phyloP scores from a whole-genome alignment of 306 rosid species.

The Canavalia ensiformis region DNA sequence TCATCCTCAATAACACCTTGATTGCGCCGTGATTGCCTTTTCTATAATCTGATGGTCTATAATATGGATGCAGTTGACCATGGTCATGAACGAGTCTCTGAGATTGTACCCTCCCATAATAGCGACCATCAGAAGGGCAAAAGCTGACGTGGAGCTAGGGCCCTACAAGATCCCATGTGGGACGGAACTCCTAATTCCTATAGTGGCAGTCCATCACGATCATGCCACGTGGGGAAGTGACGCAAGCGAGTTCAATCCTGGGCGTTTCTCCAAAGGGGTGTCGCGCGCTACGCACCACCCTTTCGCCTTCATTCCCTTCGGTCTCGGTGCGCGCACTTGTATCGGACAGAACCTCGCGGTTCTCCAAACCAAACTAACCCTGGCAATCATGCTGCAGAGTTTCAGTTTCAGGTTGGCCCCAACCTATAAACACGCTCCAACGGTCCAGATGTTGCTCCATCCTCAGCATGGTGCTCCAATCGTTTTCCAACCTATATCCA shows the following conservation, averaged over 20 bases:
- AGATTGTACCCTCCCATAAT: constrained; percentile 88
- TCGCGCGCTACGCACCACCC: constrained; percentile 82
- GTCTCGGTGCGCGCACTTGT: constrained; percentile 84
- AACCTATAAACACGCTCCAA: constrained; percentile 89
- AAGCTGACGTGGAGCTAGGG: constrained; percentile 77
- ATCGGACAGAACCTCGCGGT: constrained; percentile 93
- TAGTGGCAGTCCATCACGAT: constrained; percentile 95
- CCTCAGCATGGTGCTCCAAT: constrained; percentile 97
- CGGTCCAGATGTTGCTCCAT: constrained; percentile 92
- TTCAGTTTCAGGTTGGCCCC: constrained; percentile 88
- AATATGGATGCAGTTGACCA: constrained; percentile 67
- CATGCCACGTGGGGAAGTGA: constrained; percentile 82
- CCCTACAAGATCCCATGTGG: constrained; percentile 79
- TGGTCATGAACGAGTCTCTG: constrained; percentile 88
- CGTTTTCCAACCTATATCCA: constrained; percentile 53
- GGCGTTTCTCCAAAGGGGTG: constrained; percentile 77
- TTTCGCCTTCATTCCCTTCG: constrained; percentile 79
- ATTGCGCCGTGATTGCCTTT: too few relatives aligned
- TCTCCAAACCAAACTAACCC: constrained; percentile 76
- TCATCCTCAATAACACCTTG: too few relatives aligned
- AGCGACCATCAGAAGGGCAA: constrained; percentile 83
- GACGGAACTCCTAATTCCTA: constrained; percentile 84
- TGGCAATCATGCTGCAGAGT: constrained; percentile 84
- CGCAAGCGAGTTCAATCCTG: constrained; percentile 85
- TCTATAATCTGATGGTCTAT: too few relatives aligned